These are phyloP conservation scores for Baorangia bicolor DNA, from an alignment of 768 basidiomycete species.

Conservation along the genomic window DNA sequence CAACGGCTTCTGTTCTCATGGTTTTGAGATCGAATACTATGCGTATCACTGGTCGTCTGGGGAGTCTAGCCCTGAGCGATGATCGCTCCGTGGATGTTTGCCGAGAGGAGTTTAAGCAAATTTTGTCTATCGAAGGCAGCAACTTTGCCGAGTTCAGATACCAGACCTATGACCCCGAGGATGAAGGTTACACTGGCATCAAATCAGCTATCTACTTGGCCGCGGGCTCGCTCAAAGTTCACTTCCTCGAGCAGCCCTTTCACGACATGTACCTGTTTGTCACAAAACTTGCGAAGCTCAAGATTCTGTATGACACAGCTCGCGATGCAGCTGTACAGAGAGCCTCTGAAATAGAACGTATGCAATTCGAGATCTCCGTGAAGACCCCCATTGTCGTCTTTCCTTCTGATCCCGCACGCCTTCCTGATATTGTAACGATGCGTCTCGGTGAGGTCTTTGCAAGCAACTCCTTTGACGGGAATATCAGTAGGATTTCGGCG, in stretches of 20 bases:
- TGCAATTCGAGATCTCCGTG: conserved; percentile 89
- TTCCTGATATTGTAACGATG: conserved; percentile 71
- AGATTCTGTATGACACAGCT: conserved; percentile 92
- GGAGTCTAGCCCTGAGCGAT: conserved; percentile 80
- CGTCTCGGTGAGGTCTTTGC: conserved; percentile 88
- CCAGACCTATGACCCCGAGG: conserved; percentile 81
- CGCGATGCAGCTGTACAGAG: conserved; percentile 89
- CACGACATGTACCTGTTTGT: conserved; percentile 83
- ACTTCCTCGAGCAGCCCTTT: conserved; percentile 90
- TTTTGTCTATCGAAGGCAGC: conserved; percentile 91
- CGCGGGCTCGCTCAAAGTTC: conserved; percentile 87
- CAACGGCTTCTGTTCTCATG: conserved; percentile 84
- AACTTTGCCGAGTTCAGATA: conserved; percentile 94
- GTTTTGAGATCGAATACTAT: conserved; percentile 71
- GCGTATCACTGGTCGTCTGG: conserved; percentile 76
- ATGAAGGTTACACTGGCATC: conserved; percentile 69
- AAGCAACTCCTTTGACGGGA: conserved; percentile 63
- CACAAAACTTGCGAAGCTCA: conserved; percentile 83
- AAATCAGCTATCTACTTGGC: conserved; percentile 80
- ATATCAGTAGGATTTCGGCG: conserved; percentile 62
- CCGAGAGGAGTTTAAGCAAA: conserved; percentile 71
- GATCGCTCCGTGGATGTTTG: conserved; percentile 53
- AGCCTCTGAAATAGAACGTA: conserved; percentile 89
- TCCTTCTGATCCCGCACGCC: conserved; percentile 63
- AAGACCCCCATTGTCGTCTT: conserved; percentile 92